Base-by-base conservation (phyloP, 2,329 filamentous ascomycete genomes). In the Penicillium brasilianum region DNA sequence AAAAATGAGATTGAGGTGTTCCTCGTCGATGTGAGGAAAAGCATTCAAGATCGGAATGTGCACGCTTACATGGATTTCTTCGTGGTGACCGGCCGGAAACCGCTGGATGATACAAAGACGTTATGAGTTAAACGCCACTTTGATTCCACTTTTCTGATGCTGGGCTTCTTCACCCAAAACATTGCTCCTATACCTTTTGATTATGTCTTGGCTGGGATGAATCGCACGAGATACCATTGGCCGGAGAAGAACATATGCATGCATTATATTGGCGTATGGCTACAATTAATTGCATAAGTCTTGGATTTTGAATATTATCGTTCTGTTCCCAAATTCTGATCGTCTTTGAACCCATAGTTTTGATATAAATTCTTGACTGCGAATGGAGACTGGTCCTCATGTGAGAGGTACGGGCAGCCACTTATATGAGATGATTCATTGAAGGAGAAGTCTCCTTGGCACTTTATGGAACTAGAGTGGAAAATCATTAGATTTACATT, bases 1-100 rank as follows among this genome's bases (percentile, higher is more conserved):
- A 77, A 78, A 53, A 69, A 76, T 4, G 78, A 81, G 68, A 80
- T 82, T 18, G 80, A 82, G 63, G 78, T 81, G 41, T 80, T 80
- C 55, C 69, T 81, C 30, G 78, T 79, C 18, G 74, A 78, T 55
- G 78, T 80, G 44, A 71, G 79, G 51, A 77, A 74, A 57, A 74
- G 76, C 55, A 73, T 81, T n/a, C 71, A 75, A 51, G 74, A 78
- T 58, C 72, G 72, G 30, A 72, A 69, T 46, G 71, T 80, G 9
- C 80, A 82, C 69, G 67, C 74, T 13, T 82, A 82, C 66, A 68
- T 74, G 55, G 70, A 78, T 28, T 76, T 75, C 57, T 74, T 77
- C 64, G 73, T 76, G 25, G 76, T 81, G 18, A 76, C 72, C 3
- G 75, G 74, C 4, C 68, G 75, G 51, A 78, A 78, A 52, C 75